Percentiles rank a stretch among this genome's conserved stretches.
phyloP scores from a whole-genome alignment of 768 basidiomycete genomes.

The Tulasnella sp. region DNA sequence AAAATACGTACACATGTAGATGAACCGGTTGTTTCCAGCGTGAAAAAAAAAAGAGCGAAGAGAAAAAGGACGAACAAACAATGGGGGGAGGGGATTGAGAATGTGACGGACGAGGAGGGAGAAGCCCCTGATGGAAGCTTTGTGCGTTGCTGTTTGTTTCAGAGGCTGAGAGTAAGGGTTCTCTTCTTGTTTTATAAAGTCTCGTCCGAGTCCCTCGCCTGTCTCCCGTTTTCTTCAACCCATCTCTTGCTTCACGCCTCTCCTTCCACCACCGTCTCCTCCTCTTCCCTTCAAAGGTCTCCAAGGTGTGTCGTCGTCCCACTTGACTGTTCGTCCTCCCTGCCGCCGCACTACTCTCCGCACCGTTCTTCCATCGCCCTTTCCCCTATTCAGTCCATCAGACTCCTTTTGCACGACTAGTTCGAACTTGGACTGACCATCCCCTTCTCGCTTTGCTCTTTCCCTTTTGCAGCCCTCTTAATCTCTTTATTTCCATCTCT shows the following conservation, averaged over 20 bases:
- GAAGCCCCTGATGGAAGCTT: slow-evolving; percentile 11
- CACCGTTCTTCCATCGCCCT: slow-evolving; percentile 53
- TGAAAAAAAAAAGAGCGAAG: slow-evolving; percentile 36
- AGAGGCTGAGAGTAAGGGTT: slow-evolving; percentile 32
- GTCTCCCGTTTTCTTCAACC: slow-evolving; percentile 43
- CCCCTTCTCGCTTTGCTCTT: slow-evolving; percentile 31
- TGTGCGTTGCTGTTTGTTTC: slow-evolving; percentile 21
- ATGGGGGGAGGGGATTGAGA: not conserved
- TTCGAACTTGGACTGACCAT: slow-evolving; percentile 7
- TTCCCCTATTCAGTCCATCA: slow-evolving; percentile 40
- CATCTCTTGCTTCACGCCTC: slow-evolving; percentile 46
- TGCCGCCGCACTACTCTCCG: not conserved
- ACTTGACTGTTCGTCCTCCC: not conserved
- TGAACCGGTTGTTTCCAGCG: not conserved
- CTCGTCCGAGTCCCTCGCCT: slow-evolving; percentile 36
- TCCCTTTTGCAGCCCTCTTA: slow-evolving; percentile 50
- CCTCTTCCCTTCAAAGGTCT: slow-evolving; percentile 44
- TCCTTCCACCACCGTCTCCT: slow-evolving; percentile 27
- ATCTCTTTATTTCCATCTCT: slow-evolving; percentile 33
- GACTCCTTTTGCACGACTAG: slow-evolving; percentile 28
- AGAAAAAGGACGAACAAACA: slow-evolving; percentile 37
- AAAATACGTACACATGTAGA: not conserved
- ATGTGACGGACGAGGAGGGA: slow-evolving; percentile 2
- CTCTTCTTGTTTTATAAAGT: slow-evolving; percentile 9
- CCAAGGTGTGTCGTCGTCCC: slow-evolving; percentile 10